A percentile compares a stretch with the other conserved stretches of the same genome.
phyloP scores from a whole-genome alignment of 306 rosid species.

The Quercus agrifolia region DNA sequence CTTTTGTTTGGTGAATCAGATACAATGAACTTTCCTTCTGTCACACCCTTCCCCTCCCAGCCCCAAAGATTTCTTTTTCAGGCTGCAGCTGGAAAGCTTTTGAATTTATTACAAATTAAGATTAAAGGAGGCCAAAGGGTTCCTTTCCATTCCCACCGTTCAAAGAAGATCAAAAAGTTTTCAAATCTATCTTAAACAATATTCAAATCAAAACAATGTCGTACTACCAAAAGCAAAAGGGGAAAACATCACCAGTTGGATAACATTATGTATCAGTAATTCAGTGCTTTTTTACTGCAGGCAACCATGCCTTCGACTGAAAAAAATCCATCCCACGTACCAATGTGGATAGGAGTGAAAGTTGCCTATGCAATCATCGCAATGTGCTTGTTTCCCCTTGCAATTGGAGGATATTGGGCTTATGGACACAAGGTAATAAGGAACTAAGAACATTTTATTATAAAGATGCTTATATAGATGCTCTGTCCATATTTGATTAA shows the following conservation, averaged over 20 bases:
- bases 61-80: too few relatives aligned
- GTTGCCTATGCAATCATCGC: slow-evolving; percentile 42
- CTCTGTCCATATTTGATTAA: too few relatives aligned
- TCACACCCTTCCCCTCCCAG: too few relatives aligned
- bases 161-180: not conserved
- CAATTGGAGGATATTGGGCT: slow-evolving; percentile 58
- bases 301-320: slow-evolving; percentile 64
- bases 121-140: not conserved
- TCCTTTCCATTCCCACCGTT: not conserved
- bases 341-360: slow-evolving; percentile 57
- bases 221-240: not conserved
- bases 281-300: slow-evolving; percentile 14
- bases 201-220: not conserved
- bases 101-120: not conserved
- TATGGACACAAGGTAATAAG: slow-evolving; percentile 37
- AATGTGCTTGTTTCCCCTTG: slow-evolving; percentile 43
- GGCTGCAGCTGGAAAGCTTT: not conserved
- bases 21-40: too few relatives aligned
- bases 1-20: too few relatives aligned
- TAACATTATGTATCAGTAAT: not conserved
- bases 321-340: slow-evolving; percentile 52
- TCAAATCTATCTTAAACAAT: not conserved
- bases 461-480: too few relatives aligned
- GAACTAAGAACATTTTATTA: too few relatives aligned
- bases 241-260: not conserved